These are phyloP conservation scores for Oryza punctata DNA, from an alignment of 176 grass and related monocot species.

Conservation along the genomic window DNA sequence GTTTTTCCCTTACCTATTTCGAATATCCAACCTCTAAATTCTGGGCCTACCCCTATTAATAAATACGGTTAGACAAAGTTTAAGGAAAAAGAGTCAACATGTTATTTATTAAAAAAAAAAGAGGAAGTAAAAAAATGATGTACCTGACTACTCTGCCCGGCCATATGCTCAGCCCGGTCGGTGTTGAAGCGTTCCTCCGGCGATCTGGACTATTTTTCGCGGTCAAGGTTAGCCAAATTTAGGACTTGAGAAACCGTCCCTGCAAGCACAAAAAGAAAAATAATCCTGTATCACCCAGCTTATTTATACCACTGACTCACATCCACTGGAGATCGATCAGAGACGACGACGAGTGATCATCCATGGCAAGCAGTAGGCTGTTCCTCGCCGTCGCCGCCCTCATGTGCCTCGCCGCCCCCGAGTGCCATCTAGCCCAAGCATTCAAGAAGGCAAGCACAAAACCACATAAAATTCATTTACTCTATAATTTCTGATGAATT, in stretches of 20 bases:
- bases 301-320: slow-evolving; percentile 21
- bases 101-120: too few relatives aligned
- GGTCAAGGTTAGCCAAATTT: slow-evolving; percentile 39
- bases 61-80: too few relatives aligned
- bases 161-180: neutral
- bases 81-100: too few relatives aligned
- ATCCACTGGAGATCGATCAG: neutral
- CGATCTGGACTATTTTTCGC: slow-evolving; percentile 26
- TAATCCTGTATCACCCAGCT: neutral
- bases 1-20: too few relatives aligned
- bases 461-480: neutral
- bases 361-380: slow-evolving; percentile 29
- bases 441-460: slow-evolving; percentile 47
- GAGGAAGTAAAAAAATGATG: neutral
- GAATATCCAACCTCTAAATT: too few relatives aligned
- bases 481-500: neutral
- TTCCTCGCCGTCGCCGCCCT: neutral
- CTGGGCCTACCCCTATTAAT: too few relatives aligned
- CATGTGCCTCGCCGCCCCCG: slow-evolving; percentile 15
- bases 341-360: neutral
- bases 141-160: neutral
- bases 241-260: slow-evolving; percentile 15
- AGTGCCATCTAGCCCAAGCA: slow-evolving; percentile 32
- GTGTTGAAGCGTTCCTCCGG: slow-evolving; percentile 39
- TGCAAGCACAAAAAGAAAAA: neutral